Base-by-base conservation (phyloP, 2,329 filamentous ascomycete species). In the Didymella glomerata region DNA sequence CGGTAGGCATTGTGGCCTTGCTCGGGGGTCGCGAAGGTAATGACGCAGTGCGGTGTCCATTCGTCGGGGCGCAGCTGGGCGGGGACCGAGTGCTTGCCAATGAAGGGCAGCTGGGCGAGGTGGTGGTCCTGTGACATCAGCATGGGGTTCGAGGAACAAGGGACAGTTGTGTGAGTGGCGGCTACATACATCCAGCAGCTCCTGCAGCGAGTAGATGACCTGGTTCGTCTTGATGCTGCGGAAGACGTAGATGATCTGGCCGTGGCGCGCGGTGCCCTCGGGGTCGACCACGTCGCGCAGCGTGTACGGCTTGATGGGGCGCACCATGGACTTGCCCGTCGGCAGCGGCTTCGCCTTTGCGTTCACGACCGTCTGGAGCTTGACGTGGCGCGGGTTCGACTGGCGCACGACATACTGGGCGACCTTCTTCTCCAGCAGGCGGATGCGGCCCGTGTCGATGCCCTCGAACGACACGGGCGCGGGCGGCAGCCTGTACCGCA, bases 51-150 rank as follows among this genome's bases (percentile, higher is more conserved):
- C 0, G 86, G 86, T 14, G 77, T 78, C 87, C 87, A 89, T 71
- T 87, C 79, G 72, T 89, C 87, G 70, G 84, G 85, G 61, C 87
- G 86, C 48, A 89, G 76, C 8, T 72, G 74, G 40, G 83, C 75
- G 27, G 86, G 86, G 22, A 85, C 80, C 48, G 85, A 85, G 73
- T 89, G 87, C 70, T 88, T 88, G 76, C 86, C 86, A 46, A 86
- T 82, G 76, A 84, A 88, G 62, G 86, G 76, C 28, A 89, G 78
- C 77, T 89, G 87, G 27, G 81, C 80, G 59, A 88, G 64, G 77
- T 81, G 75, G 78, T 80, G 76, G 82, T 83, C 81, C 86, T 72
- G 41, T 1, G 7, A 18, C 20, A 34, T 48, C 28, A 48, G n/a
- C 44, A 46, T 30, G 13, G n/a, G n/a, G n/a, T n/a, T n/a, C n/a